Conservation (phyloP, 768 basidiomycete species). For the Paxillus ammoniavirescens region DNA sequence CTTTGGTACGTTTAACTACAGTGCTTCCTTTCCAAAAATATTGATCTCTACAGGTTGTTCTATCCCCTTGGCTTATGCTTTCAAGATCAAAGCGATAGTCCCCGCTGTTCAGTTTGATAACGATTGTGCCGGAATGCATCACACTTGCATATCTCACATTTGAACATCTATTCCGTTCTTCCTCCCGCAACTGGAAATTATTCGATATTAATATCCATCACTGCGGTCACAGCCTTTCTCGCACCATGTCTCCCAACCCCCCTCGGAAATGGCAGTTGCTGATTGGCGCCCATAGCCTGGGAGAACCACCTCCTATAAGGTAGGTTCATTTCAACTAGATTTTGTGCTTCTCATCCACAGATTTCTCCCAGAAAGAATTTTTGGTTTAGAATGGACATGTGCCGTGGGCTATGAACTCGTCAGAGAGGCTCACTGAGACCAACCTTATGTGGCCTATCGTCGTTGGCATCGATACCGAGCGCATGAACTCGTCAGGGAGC, state of each 20-base stretch:
- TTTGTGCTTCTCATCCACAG: not conserved
- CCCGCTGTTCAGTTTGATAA: not conserved
- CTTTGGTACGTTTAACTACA: not conserved
- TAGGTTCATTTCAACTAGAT: not conserved
- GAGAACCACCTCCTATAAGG: not conserved
- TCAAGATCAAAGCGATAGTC: constrained; percentile 5
- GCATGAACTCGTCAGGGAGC: not conserved
- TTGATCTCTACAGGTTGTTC: constrained; percentile 38
- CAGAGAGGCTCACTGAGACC: no score
- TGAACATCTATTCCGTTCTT: not conserved
- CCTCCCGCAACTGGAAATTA: not conserved
- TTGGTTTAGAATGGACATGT: not conserved
- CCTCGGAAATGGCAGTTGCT: not conserved
- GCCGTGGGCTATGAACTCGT: not conserved
- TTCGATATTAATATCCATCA: not conserved
- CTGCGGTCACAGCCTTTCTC: not conserved
- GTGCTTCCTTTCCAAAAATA: not conserved
- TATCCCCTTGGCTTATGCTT: constrained; percentile 64
- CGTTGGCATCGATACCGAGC: not conserved
- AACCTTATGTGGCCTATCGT: not conserved
- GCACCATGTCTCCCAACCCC: not conserved
- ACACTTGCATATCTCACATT: not conserved
- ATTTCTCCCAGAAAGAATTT: not conserved
- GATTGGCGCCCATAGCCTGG: not conserved
- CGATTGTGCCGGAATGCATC: not conserved